These are phyloP conservation scores for Pterocarpus santalinus DNA, from an alignment of 306 rosid species.

Conservation along the genomic window DNA sequence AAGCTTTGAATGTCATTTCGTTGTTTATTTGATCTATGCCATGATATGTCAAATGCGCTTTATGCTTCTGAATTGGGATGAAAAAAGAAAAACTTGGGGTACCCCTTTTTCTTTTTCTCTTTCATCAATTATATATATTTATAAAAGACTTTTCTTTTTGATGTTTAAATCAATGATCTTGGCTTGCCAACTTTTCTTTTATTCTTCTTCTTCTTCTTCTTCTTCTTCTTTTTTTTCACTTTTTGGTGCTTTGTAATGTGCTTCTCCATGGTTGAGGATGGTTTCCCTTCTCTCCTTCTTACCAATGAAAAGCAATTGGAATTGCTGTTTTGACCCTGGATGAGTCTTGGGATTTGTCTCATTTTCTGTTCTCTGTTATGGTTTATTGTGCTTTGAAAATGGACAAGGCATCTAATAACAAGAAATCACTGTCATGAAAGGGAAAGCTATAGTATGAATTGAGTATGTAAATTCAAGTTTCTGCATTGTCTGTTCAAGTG, in stretches of 20 bases:
- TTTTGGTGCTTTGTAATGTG: slow-evolving; percentile 23
- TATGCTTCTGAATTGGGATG: neutral
- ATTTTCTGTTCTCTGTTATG: neutral
- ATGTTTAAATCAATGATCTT: neutral
- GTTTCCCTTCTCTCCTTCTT: neutral
- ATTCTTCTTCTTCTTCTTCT: too few species aligned
- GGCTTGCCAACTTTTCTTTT: neutral
- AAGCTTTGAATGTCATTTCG: slow-evolving; percentile 10
- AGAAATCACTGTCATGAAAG: slow-evolving; percentile 16
- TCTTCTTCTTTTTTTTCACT: neutral
- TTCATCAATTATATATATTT: neutral
- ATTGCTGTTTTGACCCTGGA: slow-evolving; percentile 5
- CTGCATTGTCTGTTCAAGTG: neutral
- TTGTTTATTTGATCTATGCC: neutral
- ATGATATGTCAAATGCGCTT: slow-evolving; percentile 25
- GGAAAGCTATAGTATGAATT: slow-evolving; percentile 6
- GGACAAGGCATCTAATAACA: neutral
- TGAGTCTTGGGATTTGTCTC: slow-evolving; percentile 11
- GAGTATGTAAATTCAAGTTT: slow-evolving; percentile 25
- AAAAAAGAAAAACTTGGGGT: neutral
- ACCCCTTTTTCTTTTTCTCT: slow-evolving; percentile 29
- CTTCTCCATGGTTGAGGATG: neutral
- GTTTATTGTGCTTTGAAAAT: slow-evolving; percentile 33
- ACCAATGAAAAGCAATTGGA: slow-evolving; percentile 9
- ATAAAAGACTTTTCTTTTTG: neutral